These are phyloP conservation scores for Debaryomyces coudertii DNA, from an alignment of 1,139 yeast species.

Conservation along the genomic window DNA sequence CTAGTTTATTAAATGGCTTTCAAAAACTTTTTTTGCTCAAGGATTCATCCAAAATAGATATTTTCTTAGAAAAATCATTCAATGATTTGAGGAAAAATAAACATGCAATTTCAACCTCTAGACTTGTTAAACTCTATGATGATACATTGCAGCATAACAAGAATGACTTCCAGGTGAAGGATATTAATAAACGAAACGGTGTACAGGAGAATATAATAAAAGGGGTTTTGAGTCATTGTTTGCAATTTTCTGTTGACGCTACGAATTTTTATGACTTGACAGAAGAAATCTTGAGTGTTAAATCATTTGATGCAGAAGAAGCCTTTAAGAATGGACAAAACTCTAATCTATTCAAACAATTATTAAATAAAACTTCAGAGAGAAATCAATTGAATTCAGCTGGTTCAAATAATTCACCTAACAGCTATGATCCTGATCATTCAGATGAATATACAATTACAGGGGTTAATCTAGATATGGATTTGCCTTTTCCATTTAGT, in stretches of 20 bases:
- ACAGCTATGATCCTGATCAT: constrained; percentile 49
- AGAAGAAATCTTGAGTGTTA: constrained; percentile 64
- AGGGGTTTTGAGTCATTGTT: constrained; percentile 11
- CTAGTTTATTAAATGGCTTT: constrained; percentile 49
- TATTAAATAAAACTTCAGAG: constrained; percentile 44
- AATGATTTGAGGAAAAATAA: constrained; percentile 39
- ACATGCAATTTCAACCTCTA: constrained; percentile 34
- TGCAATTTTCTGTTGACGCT: constrained; percentile 34
- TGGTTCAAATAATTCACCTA: constrained; percentile 17
- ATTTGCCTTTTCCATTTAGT: constrained; percentile 85
- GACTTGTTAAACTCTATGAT: constrained; percentile 29
- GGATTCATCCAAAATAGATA: constrained; percentile 51
- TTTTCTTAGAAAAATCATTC: constrained; percentile 42
- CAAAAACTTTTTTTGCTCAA: constrained; percentile 56
- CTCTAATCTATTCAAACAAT: constrained; percentile 35
- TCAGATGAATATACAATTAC: constrained; percentile 38
- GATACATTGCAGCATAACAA: constrained; percentile 20
- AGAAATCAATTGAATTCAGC: constrained; percentile 21
- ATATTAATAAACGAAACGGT: constrained; percentile 4
- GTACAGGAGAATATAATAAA: constrained; percentile 6
- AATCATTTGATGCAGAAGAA: constrained; percentile 63
- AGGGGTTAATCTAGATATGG: constrained; percentile 63
- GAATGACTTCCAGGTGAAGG: constrained; percentile 8
- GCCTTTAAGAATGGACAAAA: constrained; percentile 45
- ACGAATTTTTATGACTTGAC: constrained; percentile 59